Conservation (phyloP, 805 yeast species). For the Torulaspora indica region DNA sequence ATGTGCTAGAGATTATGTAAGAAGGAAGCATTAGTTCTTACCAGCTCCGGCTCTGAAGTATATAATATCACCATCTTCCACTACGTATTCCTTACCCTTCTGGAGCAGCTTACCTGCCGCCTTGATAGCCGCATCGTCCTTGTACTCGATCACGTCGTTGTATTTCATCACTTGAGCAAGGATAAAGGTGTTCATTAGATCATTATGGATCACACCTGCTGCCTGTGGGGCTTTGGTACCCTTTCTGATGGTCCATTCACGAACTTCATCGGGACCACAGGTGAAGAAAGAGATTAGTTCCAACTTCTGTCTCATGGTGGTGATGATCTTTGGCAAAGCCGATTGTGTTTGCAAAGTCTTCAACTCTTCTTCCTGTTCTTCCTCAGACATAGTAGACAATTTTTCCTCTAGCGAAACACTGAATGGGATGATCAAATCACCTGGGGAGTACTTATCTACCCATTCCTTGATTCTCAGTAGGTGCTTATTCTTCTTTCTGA, state of each 20-base stretch:
- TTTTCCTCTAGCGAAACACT: constrained; percentile 90
- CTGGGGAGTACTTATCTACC: constrained; percentile 67
- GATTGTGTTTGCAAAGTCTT: constrained; percentile 68
- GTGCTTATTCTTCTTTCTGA: constrained; percentile 85
- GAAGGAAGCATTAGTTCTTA: constrained; percentile 46
- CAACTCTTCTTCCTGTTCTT: constrained; percentile 71
- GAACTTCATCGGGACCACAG: constrained; percentile 91
- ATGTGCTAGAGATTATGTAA: constrained; percentile 9
- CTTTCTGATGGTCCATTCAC: constrained; percentile 95
- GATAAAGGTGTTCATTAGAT: constrained; percentile 89
- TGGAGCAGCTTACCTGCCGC: constrained; percentile 83
- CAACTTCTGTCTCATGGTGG: constrained; percentile 79
- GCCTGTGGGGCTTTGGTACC: constrained; percentile 98
- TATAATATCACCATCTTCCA: constrained; percentile 91
- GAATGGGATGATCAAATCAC: constrained; percentile 86
- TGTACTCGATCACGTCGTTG: constrained; percentile 66
- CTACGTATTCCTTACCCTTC: constrained; percentile 93
- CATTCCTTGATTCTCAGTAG: constrained; percentile 78
- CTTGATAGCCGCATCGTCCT: constrained; percentile 78
- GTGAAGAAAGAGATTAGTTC: constrained; percentile 92
- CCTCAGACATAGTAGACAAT: constrained; percentile 81
- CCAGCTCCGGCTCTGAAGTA: constrained; percentile 94
- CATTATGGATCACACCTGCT: constrained; percentile 96
- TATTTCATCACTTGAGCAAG: constrained; percentile 89
- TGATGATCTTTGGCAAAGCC: constrained; percentile 81